phyloP scores from a whole-genome alignment of 2,329 filamentous ascomycete genomes.

The Phyllosticta citrichinensis region DNA sequence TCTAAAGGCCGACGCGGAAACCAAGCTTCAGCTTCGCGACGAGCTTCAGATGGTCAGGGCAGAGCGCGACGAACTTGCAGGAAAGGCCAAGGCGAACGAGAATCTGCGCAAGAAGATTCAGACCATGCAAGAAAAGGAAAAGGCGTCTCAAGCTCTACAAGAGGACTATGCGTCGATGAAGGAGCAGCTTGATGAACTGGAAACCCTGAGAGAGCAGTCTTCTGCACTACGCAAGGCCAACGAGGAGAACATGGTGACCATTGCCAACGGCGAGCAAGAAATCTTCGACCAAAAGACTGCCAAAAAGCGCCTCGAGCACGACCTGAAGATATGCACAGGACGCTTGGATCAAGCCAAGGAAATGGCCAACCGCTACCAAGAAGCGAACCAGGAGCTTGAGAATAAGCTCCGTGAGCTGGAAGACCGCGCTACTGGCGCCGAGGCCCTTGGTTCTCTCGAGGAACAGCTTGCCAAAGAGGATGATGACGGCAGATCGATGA shows the following conservation, averaged over 20 bases:
- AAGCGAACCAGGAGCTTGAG: constrained; percentile 38
- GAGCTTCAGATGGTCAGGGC: constrained; percentile 39
- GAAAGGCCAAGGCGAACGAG: constrained; percentile 41
- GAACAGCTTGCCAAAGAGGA: constrained; percentile 25
- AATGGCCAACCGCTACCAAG: constrained; percentile 37
- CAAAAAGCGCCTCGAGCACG: constrained; percentile 38
- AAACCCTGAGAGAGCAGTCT: constrained; percentile 35
- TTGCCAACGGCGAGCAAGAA: constrained; percentile 41
- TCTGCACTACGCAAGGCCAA: constrained; percentile 39
- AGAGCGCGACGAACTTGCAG: constrained; percentile 39
- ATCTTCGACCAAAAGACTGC: constrained; percentile 42
- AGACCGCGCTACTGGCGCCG: constrained; percentile 11
- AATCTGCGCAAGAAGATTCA: constrained; percentile 46
- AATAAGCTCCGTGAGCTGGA: constrained; percentile 34
- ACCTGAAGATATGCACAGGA: constrained; percentile 36
- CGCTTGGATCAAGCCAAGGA: constrained; percentile 39
- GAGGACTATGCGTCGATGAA: constrained; percentile 36
- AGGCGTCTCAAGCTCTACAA: constrained; percentile 31
- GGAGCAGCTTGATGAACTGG: constrained; percentile 36
- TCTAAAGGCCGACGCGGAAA: constrained; percentile 31
- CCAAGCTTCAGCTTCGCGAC: constrained; percentile 40
- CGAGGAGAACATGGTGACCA: constrained; percentile 40
- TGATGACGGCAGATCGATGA: neutral
- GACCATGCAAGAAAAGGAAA: constrained; percentile 38
- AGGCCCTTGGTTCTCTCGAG: constrained; percentile 24